phyloP scores from a whole-genome alignment of 2,329 filamentous ascomycete genomes.

The Clarireedia hainanense region DNA sequence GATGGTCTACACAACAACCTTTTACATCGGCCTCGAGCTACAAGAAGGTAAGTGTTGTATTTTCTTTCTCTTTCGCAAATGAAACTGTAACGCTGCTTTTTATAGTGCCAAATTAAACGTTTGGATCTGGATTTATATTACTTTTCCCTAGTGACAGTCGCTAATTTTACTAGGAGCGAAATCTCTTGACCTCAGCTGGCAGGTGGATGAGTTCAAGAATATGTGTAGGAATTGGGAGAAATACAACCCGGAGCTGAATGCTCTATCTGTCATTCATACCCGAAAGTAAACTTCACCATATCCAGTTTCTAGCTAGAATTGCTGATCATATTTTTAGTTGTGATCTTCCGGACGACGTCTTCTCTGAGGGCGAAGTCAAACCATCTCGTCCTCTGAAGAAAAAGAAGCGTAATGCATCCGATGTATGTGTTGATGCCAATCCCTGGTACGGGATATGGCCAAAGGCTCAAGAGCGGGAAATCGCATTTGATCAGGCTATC shows the following conservation, averaged over 20 bases:
- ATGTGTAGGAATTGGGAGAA: slow-evolving; percentile 69
- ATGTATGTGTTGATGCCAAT: slow-evolving; percentile 25
- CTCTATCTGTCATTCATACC: slow-evolving; percentile 64
- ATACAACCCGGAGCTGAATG: slow-evolving; percentile 68
- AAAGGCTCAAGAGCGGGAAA: slow-evolving; percentile 7
- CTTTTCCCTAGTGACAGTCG: slow-evolving; percentile 18
- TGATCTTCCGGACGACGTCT: slow-evolving; percentile 84
- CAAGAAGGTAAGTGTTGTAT: slow-evolving; percentile 51
- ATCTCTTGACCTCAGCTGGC: slow-evolving; percentile 68
- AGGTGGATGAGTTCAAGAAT: slow-evolving; percentile 82
- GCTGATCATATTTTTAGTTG: slow-evolving; percentile 47
- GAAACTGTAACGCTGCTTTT: not conserved
- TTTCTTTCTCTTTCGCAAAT: not conserved
- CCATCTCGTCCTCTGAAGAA: slow-evolving; percentile 37
- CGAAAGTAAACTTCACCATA: slow-evolving; percentile 59
- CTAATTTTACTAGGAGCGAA: slow-evolving; percentile 49
- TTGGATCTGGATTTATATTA: not conserved
- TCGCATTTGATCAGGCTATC: slow-evolving; percentile 6
- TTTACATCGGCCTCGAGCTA: slow-evolving; percentile 86
- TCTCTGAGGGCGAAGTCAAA: slow-evolving; percentile 68
- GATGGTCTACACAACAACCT: slow-evolving; percentile 76
- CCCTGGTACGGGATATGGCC: slow-evolving; percentile 5
- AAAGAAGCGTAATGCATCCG: slow-evolving; percentile 26
- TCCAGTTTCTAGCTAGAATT: slow-evolving; percentile 4
- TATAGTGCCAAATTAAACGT: not conserved